Evolutionary conservation across 768 basidiomycete species (phyloP).

Genomic region (Polyporus arcularius): DNA sequence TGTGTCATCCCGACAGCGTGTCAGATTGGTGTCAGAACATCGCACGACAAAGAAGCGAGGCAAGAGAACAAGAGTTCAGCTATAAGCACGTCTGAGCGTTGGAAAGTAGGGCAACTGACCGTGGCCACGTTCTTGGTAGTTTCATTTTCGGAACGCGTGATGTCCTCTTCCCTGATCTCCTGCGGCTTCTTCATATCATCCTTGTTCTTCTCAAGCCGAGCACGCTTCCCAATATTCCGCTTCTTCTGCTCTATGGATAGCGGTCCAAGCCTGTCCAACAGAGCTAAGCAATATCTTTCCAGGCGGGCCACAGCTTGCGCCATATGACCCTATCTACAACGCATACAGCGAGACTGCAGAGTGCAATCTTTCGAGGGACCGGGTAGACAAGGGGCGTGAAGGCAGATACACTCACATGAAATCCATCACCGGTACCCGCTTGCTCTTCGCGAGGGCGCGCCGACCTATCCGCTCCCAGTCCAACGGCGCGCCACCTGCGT

Average conservation of each 20-base stretch:
- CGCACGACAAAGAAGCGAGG: too few species aligned
- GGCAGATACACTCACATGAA: slow-evolving; percentile 70
- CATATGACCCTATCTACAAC: too few species aligned
- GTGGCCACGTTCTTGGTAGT: slow-evolving; percentile 82
- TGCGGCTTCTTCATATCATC: slow-evolving; percentile 71
- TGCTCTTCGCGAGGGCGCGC: slow-evolving; percentile 77
- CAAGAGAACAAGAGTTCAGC: neutral
- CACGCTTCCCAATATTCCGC: slow-evolving; percentile 56
- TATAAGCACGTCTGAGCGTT: neutral
- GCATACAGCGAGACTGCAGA: too few species aligned
- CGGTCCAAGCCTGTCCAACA: slow-evolving; percentile 79
- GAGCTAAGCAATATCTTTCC: slow-evolving; percentile 4
- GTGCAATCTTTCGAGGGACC: too few species aligned
- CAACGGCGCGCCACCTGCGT: slow-evolving; percentile 42
- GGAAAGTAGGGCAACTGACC: slow-evolving; percentile 42
- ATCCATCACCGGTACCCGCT: slow-evolving; percentile 76
- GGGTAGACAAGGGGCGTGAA: neutral
- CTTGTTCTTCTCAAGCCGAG: slow-evolving; percentile 71
- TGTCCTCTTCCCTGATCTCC: slow-evolving; percentile 82
- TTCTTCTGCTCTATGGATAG: slow-evolving; percentile 85
- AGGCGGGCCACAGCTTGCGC: too few species aligned
- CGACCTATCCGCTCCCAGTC: slow-evolving; percentile 90
- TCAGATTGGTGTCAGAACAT: too few species aligned
- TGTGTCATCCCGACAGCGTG: too few species aligned
- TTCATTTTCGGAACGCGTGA: slow-evolving; percentile 81